These are phyloP conservation scores for Clonostachys solani DNA, from an alignment of 2,329 filamentous ascomycete species.

Conservation along the genomic window DNA sequence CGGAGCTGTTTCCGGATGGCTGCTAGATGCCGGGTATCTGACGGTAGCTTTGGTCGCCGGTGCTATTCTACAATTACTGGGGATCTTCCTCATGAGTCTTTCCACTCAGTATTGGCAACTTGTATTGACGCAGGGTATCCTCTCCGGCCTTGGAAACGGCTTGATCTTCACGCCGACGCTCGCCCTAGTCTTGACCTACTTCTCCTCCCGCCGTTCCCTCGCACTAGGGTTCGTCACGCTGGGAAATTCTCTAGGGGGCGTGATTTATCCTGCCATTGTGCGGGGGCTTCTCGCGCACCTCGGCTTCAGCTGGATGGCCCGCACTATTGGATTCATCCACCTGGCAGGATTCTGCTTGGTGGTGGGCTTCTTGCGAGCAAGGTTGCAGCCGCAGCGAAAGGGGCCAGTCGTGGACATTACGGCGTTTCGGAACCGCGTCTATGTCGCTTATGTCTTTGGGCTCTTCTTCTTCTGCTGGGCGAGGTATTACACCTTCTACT, in stretches of 20 bases:
- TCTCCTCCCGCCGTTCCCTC: constrained; percentile 48
- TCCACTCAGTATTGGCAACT: constrained; percentile 51
- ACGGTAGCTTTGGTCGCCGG: constrained; percentile 34
- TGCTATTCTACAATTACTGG: constrained; percentile 33
- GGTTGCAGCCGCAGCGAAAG: constrained; percentile 33
- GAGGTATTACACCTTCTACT: constrained; percentile 14
- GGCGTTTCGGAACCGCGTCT: constrained; percentile 40
- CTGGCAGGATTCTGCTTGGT: constrained; percentile 31
- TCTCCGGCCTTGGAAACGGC: constrained; percentile 54
- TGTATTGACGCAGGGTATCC: constrained; percentile 52
- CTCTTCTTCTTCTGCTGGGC: constrained; percentile 21
- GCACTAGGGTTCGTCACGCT: constrained; percentile 58
- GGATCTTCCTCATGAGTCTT: constrained; percentile 41
- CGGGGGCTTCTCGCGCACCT: constrained; percentile 15
- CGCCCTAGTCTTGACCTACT: constrained; percentile 64
- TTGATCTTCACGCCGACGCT: constrained; percentile 61
- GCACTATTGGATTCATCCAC: constrained; percentile 56
- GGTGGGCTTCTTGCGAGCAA: constrained; percentile 30
- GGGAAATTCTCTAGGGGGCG: constrained; percentile 55
- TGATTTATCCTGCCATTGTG: constrained; percentile 45
- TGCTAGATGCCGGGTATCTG: constrained; percentile 52
- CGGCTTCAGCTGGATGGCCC: constrained; percentile 48
- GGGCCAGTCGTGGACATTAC: constrained; percentile 36
- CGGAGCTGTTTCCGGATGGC: constrained; percentile 45
- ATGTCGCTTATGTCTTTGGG: constrained; percentile 30